Base-by-base conservation (phyloP, 768 basidiomycete genomes). In the Mycena epipterygia region DNA sequence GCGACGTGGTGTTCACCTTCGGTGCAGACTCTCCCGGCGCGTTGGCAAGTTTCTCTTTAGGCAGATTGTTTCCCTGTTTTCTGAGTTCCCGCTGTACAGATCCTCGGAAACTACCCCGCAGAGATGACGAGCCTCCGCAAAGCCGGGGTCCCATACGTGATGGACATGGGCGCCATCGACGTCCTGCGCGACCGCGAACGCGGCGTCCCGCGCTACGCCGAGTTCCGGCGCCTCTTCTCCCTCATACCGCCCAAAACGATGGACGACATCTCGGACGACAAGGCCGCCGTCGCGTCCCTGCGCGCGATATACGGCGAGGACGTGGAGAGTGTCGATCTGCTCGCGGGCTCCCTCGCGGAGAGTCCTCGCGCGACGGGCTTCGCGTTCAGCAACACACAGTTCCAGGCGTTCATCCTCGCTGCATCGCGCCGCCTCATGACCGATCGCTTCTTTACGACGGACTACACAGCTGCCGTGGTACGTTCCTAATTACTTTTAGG, bases 401-500 rank as follows among this genome's bases (percentile, higher is more conserved):
- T 71, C 53, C 70, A 71, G 60, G 65, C 48, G 8, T 71, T 71
- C 55, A 67, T 71, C 37, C 55, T 71, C n/a, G 70, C 70, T 1
- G 70, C 70, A 19, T 71, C 70, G 53, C 39, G 70, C 5, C 33
- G 61, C 19, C 48, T 72, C 9, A 63, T 72, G 66, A 68, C 71
- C 25, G 71, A 72, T 25, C 71, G 71, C 16, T 72, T 72, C 41
- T 72, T 72, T 46, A 72, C 71, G 8, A 72, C 71, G 21, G 71
- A 72, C 32, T 72, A 63, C 53, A 63, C 52, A 2, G 66, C 71
- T n/a, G 59, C 37, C 14, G 11, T 64, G 0, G 71, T 64, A 29
- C 41, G 66, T 35, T 16, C 23, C 19, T 33, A 14, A 11, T 33
- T 13, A 30, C 29, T 39, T 35, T 17, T 21, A 30, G 2, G 3